Percentiles rank a stretch among this genome's conserved stretches.
phyloP scores from a whole-genome alignment of 352 stramenopile genomes.

The Globisporangium cylindrosporum region DNA sequence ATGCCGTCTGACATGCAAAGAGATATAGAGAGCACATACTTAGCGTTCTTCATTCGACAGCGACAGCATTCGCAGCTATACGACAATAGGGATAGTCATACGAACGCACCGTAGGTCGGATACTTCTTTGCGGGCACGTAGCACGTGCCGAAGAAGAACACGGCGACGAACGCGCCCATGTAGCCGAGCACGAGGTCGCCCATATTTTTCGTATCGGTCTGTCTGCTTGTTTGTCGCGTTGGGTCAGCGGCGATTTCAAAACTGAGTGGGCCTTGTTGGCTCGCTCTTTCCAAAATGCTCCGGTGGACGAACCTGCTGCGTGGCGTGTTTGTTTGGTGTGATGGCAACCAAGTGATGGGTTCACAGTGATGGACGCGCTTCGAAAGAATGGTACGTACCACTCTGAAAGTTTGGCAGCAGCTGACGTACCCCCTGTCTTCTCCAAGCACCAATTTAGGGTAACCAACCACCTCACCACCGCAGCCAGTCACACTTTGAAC shows the following conservation, averaged over 20 bases:
- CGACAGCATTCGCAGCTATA: neutral
- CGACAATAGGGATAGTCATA: neutral
- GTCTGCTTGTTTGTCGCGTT: neutral
- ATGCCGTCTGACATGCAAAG: conserved; percentile 58
- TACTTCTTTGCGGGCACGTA: conserved; percentile 85
- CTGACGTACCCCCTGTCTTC: conserved; percentile 1
- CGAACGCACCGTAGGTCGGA: conserved; percentile 66
- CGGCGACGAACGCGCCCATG: conserved; percentile 50
- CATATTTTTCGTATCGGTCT: neutral
- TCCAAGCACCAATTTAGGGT: neutral
- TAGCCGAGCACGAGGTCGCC: conserved; percentile 54
- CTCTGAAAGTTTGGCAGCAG: neutral
- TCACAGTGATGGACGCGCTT: neutral
- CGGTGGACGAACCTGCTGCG: neutral
- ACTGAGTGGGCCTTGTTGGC: neutral
- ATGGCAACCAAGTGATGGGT: neutral
- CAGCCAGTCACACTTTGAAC: too few species aligned
- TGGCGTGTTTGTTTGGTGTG: too few species aligned
- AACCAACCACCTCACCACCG: too few species aligned
- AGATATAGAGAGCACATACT: conserved; percentile 6
- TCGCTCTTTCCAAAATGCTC: neutral
- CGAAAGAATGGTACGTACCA: neutral
- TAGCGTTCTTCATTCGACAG: neutral
- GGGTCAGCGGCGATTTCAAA: conserved; percentile 1
- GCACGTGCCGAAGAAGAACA: conserved; percentile 85